Percentiles rank a stretch among this genome's conserved stretches.
phyloP scores from a whole-genome alignment of 345 rosid genomes.

The Euphorbia pulcherrima region DNA sequence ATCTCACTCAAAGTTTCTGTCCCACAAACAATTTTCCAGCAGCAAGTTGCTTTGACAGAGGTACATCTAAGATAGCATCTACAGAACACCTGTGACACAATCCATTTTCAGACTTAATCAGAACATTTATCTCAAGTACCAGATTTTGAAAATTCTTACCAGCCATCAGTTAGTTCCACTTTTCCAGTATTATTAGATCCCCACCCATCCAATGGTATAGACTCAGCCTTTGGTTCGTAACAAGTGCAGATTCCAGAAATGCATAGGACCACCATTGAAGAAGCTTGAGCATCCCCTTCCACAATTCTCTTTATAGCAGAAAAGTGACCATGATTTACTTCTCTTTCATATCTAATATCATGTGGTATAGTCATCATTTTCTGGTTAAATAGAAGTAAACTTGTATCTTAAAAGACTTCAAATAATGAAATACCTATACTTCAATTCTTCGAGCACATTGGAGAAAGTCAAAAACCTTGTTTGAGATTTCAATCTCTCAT shows the following conservation, averaged over 20 bases:
- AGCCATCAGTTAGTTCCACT: constrained; percentile 89
- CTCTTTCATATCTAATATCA: constrained; percentile 76
- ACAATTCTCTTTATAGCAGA: constrained; percentile 84
- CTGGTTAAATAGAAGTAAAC: constrained; percentile 14
- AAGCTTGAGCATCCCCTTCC: constrained; percentile 76
- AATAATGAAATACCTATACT: constrained; percentile 67
- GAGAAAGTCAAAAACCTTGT: constrained; percentile 63
- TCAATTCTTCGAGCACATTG: constrained; percentile 88
- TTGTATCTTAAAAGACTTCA: constrained; percentile 8
- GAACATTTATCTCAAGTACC: constrained; percentile 4
- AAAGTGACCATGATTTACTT: constrained; percentile 80
- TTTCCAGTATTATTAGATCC: constrained; percentile 38
- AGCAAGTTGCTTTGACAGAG: constrained; percentile 55
- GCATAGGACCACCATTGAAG: constrained; percentile 71
- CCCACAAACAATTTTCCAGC: constrained; percentile 77
- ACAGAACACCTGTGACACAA: constrained; percentile 65
- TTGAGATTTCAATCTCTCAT: constrained; percentile 56
- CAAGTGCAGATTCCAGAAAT: constrained; percentile 52
- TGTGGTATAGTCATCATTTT: constrained; percentile 18
- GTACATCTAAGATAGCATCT: constrained; percentile 61
- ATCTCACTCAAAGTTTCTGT: constrained; percentile 81
- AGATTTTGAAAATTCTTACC: constrained; percentile 49
- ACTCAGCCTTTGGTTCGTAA: constrained; percentile 31
- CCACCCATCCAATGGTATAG: constrained; percentile 31
- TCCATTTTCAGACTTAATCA: constrained; percentile 17